Base-by-base conservation (phyloP, 495 filamentous ascomycete species). In the Sordaria brevicollis region DNA sequence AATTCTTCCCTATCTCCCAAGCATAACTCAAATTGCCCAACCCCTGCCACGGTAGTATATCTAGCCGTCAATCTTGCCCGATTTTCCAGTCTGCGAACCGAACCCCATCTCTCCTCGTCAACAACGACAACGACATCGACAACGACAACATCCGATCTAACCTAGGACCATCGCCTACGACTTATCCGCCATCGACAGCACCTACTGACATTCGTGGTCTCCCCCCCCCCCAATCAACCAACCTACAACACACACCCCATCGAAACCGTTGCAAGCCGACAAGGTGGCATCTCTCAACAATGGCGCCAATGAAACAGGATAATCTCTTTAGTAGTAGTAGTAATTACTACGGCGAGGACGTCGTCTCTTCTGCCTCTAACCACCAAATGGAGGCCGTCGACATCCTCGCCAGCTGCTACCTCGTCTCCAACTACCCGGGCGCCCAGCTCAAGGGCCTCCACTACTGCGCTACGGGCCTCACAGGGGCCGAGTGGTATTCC, bases 401-500 rank as follows among this genome's bases (percentile, higher is more conserved):
- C 76, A 87, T 93, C 78, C 88, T 92, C 79, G 93, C 93, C 80
- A 93, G 89, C 80, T 94, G 92, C 86, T 97, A 97, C 83, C 79
- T 86, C 70, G 86, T 95, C 73, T 62, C 49, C 49, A 84, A 88
- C 76, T 71, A 80, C 54, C 74, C 78, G 57, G 69, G 78, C 65
- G 79, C 81, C 68, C 81, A 80, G 72, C 80, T 88, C 36, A 87
- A 90, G 76, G 91, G 91, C 71, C 93, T 95, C 83, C 93, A 97
- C 83, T 97, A 96, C 88, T 94, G 90, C 88, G 91, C 93, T 91
- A 93, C 92, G 71, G 76, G 74, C 73, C 71, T 77, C 73, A 72
- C 78, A 92, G 91, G 93, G 90, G 91, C 88, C 82, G 90, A 93
- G 92, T 96, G 92, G 92, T 91, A 92, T 91, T 90, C 92, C 93